Evolutionary conservation across 176 grass and related monocot genomes (phyloP).

Genomic region (Eleusine indica): DNA sequence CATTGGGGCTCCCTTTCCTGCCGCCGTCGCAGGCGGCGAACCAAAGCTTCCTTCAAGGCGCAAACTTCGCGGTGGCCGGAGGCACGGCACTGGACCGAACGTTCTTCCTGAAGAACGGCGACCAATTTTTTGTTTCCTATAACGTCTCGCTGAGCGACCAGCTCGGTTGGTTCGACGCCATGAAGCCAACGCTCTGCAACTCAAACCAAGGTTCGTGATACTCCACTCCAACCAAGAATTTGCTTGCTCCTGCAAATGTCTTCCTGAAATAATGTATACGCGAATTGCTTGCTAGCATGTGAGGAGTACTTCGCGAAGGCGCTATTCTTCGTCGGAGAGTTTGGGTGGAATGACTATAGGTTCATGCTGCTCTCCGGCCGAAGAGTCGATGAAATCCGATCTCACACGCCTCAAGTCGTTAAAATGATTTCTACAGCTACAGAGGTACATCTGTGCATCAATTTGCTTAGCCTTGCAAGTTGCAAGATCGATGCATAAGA

Average conservation of each 20-base stretch:
- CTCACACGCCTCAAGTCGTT: conserved; percentile 35
- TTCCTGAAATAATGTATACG: not conserved
- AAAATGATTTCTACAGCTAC: conserved; percentile 20
- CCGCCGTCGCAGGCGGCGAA: conserved; percentile 42
- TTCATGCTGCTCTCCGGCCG: conserved; percentile 35
- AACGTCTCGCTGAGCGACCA: conserved; percentile 43
- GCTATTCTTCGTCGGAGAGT: conserved; percentile 59
- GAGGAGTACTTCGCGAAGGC: conserved; percentile 32
- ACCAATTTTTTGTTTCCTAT: not conserved
- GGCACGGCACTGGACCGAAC: conserved; percentile 40
- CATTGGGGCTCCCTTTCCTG: conserved; percentile 49
- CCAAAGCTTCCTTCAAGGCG: conserved; percentile 52
- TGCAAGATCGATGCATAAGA: too few species aligned
- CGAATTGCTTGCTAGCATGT: conserved; percentile 25
- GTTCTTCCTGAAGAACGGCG: conserved; percentile 33
- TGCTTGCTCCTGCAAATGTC: not conserved
- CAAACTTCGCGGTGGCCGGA: conserved; percentile 47
- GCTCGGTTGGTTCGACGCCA: conserved; percentile 56
- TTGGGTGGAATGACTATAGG: conserved; percentile 64
- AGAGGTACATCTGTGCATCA: conserved; percentile 31
- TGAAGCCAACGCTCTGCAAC: conserved; percentile 49
- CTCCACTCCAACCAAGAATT: not conserved
- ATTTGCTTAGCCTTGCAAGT: too few species aligned
- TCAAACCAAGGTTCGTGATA: conserved; percentile 17
- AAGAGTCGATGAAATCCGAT: conserved; percentile 6